Evolutionary conservation across 352 stramenopile genomes (phyloP).

Genomic region (Phytophthora rubi): DNA sequence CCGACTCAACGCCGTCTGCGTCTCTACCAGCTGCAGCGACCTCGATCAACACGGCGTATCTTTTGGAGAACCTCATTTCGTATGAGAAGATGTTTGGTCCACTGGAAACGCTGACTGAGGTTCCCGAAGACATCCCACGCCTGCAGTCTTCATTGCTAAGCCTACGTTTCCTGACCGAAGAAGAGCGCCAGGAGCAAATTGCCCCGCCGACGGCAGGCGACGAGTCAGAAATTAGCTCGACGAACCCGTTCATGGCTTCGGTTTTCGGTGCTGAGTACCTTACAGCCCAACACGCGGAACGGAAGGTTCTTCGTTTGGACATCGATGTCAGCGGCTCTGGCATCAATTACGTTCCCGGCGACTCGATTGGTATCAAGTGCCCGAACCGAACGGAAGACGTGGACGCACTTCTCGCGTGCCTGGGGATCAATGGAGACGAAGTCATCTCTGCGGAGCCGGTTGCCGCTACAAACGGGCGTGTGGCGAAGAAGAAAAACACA

Average conservation of each 20-base stretch:
- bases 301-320: constrained; percentile 66
- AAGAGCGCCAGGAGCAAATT: constrained; percentile 18
- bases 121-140: constrained; percentile 57
- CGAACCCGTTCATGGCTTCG: constrained; percentile 56
- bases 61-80: constrained; percentile 55
- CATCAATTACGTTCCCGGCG: constrained; percentile 79
- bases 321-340: constrained; percentile 51
- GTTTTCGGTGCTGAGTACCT: constrained; percentile 58
- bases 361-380: constrained; percentile 88
- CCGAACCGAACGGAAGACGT: constrained; percentile 76
- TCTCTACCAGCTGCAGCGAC: neutral
- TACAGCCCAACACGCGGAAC: constrained; percentile 49
- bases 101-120: constrained; percentile 38
- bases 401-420: constrained; percentile 61
- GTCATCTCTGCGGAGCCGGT: constrained; percentile 46
- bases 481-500: constrained; percentile 40
- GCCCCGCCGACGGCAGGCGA: neutral
- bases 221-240: constrained; percentile 48
- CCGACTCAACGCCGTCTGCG: neutral
- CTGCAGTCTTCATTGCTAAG: constrained; percentile 60
- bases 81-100: constrained; percentile 72
- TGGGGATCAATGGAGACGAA: constrained; percentile 49
- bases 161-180: constrained; percentile 44
- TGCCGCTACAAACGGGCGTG: constrained; percentile 30
- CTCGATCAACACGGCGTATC: constrained; percentile 20